Evolutionary conservation across 352 stramenopile species (phyloP).

Genomic region (Phytophthora hibernalis): DNA sequence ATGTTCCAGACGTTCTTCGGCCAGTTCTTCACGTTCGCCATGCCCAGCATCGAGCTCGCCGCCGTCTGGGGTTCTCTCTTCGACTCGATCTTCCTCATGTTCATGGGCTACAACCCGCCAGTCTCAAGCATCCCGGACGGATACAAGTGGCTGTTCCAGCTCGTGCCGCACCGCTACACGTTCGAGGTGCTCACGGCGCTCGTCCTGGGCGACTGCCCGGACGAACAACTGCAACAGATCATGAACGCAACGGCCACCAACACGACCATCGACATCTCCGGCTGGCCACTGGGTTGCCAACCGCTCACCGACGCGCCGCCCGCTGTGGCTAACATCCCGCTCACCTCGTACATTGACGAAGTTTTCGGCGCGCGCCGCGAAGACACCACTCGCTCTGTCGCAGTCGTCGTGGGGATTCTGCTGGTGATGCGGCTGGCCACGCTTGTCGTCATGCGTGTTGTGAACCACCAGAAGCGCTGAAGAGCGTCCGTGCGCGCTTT

Average conservation of each 20-base stretch:
- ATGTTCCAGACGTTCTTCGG: conserved; percentile 58
- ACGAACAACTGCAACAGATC: conserved; percentile 45
- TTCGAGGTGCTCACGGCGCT: conserved; percentile 49
- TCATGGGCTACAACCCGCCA: conserved; percentile 60
- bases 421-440: conserved; percentile 61
- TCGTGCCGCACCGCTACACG: conserved; percentile 52
- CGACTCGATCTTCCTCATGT: conserved; percentile 62
- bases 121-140: conserved; percentile 45
- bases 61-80: conserved; percentile 51
- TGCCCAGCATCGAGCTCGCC: conserved; percentile 57
- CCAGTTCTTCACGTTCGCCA: conserved; percentile 71
- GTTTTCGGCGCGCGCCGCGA: conserved; percentile 66
- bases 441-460: conserved; percentile 54
- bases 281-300: conserved; percentile 64
- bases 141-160: conserved; percentile 58
- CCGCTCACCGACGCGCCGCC: conserved; percentile 55
- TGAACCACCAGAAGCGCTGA: conserved; percentile 75
- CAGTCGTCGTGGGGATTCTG: conserved; percentile 57
- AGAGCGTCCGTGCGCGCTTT: neutral
- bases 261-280: conserved; percentile 35
- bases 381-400: too few relatives aligned
- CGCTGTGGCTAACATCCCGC: conserved; percentile 41
- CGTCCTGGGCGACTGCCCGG: conserved; percentile 52
- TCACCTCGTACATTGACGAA: conserved; percentile 65
- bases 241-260: conserved; percentile 27